Conservation (phyloP, 2,329 filamentous ascomycete species). For the Aspergillus sclerotialis region DNA sequence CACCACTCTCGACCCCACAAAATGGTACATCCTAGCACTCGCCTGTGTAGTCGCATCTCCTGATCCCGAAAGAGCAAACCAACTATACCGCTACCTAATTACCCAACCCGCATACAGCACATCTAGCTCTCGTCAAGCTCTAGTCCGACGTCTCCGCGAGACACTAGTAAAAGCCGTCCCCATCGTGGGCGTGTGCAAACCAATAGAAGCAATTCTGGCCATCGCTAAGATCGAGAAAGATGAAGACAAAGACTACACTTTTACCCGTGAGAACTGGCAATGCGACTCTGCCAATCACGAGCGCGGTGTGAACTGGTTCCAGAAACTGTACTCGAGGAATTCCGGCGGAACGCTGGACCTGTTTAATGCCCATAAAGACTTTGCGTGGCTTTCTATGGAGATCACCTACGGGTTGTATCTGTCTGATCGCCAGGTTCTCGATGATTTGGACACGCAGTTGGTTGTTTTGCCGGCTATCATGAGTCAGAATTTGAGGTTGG, state of each 20-base stretch:
- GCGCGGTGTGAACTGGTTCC: constrained; percentile 50
- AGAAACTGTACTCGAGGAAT: constrained; percentile 51
- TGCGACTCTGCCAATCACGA: constrained; percentile 49
- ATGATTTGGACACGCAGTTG: constrained; percentile 38
- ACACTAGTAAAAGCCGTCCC: constrained; percentile 52
- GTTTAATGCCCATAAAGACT: constrained; percentile 35
- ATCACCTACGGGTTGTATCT: constrained; percentile 58
- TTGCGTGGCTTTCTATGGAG: constrained; percentile 67
- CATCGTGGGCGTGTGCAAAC: constrained; percentile 57
- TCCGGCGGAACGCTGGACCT: constrained; percentile 24
- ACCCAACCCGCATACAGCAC: constrained; percentile 39
- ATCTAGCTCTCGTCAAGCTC: constrained; percentile 21
- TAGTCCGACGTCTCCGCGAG: constrained; percentile 44
- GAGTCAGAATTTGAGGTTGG: constrained; percentile 36
- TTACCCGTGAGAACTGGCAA: constrained; percentile 52
- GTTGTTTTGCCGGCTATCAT: constrained; percentile 39
- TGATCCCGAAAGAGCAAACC: constrained; percentile 45
- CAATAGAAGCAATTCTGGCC: constrained; percentile 53
- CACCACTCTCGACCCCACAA: constrained; percentile 17
- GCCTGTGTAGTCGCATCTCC: constrained; percentile 44
- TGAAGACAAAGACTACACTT: constrained; percentile 53
- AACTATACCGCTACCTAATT: constrained; percentile 52
- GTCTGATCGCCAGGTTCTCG: constrained; percentile 34
- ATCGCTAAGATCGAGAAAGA: constrained; percentile 46
- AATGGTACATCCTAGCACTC: constrained; percentile 31